Evolutionary conservation across 192 early-diverging fungal genomes (phyloP).

Genomic region (Coemansia umbellata): DNA sequence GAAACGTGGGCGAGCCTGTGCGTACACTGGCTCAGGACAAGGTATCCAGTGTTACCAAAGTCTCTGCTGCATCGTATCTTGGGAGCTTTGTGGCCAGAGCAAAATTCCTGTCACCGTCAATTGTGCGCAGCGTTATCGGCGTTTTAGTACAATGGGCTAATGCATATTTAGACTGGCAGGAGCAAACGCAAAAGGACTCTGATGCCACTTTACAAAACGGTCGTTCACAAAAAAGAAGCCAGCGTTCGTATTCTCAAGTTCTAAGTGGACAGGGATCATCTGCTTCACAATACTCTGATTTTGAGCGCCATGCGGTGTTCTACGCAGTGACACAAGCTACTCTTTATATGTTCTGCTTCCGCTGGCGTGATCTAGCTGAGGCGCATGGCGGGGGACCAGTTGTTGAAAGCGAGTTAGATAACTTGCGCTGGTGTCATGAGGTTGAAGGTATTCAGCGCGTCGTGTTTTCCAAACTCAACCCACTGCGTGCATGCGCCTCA

Average conservation of each 20-base stretch:
- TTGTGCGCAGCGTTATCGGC: conserved; percentile 65
- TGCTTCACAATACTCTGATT: conserved; percentile 36
- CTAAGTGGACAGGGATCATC: background rate
- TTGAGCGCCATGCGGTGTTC: conserved; percentile 71
- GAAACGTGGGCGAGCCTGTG: conserved; percentile 48
- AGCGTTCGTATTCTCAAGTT: background rate
- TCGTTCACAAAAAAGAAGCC: too few species aligned
- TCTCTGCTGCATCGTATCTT: conserved; percentile 79
- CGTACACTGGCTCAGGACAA: conserved; percentile 46
- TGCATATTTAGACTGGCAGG: conserved; percentile 65
- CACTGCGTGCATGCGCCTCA: conserved; percentile 72
- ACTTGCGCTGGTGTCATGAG: conserved; percentile 59
- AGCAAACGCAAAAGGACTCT: conserved; percentile 33
- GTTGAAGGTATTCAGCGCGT: conserved; percentile 66
- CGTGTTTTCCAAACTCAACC: conserved; percentile 72
- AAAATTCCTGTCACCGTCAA: conserved; percentile 60
- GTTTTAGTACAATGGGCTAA: conserved; percentile 66
- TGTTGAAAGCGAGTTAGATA: conserved; percentile 30
- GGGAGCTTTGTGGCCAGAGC: conserved; percentile 87
- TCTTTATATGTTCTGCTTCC: conserved; percentile 94
- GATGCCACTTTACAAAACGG: too few species aligned
- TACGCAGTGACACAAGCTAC: conserved; percentile 83
- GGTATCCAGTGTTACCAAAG: conserved; percentile 61
- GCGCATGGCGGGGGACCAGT: conserved; percentile 21
- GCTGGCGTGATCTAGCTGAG: conserved; percentile 77